Base-by-base conservation (phyloP, 2,329 filamentous ascomycete genomes). In the Cladophialophora exuberans region DNA sequence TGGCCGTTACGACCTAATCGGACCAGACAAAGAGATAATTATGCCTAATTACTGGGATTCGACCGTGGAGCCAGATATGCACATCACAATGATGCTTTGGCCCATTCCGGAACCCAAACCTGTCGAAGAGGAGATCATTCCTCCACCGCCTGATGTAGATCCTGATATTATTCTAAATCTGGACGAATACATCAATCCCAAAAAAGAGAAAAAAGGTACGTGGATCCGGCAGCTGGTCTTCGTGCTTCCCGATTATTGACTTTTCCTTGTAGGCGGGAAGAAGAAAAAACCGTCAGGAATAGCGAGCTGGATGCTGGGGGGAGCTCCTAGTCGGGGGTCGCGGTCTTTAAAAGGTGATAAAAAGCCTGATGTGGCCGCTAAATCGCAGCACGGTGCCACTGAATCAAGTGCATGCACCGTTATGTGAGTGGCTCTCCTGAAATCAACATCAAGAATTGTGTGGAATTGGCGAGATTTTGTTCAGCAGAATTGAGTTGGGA, bases 31-130 rank as follows among this genome's bases (percentile, higher is more conserved):
- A 35, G 87, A 94, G 69, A 91, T 93, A 61, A 92, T 94, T 64
- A 82, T 94, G 35, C 88, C 89, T 4, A 80, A 85, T 54, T 83
- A 93, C 11, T 94, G 89, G 89, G 89, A 92, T 62, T 88, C 85
- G 64, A 86, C 90, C 39, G 78, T 94, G 47, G 81, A 93, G 70
- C 89, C 89, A 1, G 89, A 92, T 68, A 88, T 85, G 85, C 75
- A 80, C 38, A 79, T 87, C 59, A 85, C 82, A 2, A 87, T 87
- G 84, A 82, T 83, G 65, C 82, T 85, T 78, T 85, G 82, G 83
- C 82, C 82, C 7, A 78, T 83, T 63, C 79, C 80, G 10, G 81
- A 83, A 58, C 69, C 73, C 17, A 71, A 56, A 10, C 18, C 35
- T n/a, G 25, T 31, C 6, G 56, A 54, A 25, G 57, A 64, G 18